These are phyloP conservation scores for Mycena alexandri DNA, from an alignment of 768 basidiomycete genomes.

Conservation along the genomic window DNA sequence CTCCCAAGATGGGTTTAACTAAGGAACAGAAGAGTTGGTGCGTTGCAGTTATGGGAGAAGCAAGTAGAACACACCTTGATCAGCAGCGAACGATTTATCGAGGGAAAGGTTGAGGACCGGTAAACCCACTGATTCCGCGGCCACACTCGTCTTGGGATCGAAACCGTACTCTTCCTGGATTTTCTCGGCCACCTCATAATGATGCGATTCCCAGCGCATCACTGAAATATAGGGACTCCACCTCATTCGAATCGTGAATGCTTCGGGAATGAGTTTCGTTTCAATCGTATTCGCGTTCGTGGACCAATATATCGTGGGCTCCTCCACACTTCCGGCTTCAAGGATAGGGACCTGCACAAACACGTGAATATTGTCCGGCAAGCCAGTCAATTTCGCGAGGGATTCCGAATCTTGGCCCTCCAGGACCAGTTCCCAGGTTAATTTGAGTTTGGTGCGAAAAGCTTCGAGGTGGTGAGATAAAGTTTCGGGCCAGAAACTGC, in stretches of 20 bases:
- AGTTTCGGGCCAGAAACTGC: neutral
- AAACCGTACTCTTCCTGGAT: conserved; percentile 8
- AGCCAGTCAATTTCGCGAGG: neutral
- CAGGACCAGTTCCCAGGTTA: neutral
- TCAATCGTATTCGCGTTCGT: neutral
- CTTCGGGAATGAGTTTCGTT: neutral
- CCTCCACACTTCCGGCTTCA: neutral
- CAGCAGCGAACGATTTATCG: no score
- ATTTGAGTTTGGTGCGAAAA: neutral
- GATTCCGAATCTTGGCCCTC: neutral
- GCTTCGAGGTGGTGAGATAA: neutral
- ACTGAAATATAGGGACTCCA: neutral
- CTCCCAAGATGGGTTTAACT: no score
- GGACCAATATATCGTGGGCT: conserved; percentile 14
- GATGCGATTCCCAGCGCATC: conserved; percentile 1
- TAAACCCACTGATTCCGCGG: neutral
- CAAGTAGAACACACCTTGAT: no score
- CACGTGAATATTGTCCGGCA: conserved; percentile 1
- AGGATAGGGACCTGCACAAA: conserved; percentile 9
- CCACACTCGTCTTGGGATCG: neutral
- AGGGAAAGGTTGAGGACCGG: neutral
- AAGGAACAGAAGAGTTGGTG: no score
- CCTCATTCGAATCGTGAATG: neutral
- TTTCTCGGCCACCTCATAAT: conserved; percentile 11
- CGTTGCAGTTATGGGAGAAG: no score